Conservation (phyloP, 176 grass and related monocot species). For the Metroxylon sagu region DNA sequence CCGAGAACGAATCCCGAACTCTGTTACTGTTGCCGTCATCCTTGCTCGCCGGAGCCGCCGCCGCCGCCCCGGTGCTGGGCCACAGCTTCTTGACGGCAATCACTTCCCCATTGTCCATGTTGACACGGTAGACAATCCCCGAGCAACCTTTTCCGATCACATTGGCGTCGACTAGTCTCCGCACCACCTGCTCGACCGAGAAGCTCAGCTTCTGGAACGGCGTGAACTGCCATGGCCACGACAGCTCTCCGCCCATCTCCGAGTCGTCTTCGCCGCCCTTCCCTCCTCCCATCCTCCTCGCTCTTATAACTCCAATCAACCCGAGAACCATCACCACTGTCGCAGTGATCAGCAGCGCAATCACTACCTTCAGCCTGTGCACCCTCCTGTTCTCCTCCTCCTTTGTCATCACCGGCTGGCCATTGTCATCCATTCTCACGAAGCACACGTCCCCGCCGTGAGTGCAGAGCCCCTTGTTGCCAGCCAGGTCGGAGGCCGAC, state of each 20-base stretch:
- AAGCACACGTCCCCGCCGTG: slow-evolving; percentile 88
- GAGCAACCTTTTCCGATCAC: slow-evolving; percentile 91
- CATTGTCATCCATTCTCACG: slow-evolving; percentile 39
- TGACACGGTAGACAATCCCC: slow-evolving; percentile 83
- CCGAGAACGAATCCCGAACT: slow-evolving; percentile 82
- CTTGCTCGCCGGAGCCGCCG: slow-evolving; percentile 9
- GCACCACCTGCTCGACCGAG: slow-evolving; percentile 77
- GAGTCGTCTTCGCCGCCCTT: slow-evolving; percentile 32
- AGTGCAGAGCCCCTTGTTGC: slow-evolving; percentile 75
- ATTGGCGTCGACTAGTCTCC: slow-evolving; percentile 71
- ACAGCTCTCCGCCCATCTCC: slow-evolving; percentile 39
- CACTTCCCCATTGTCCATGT: slow-evolving; percentile 71
- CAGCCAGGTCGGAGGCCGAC: slow-evolving; percentile 50
- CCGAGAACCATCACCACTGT: slow-evolving; percentile 88
- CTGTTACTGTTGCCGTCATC: slow-evolving; percentile 27
- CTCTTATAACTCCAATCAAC: slow-evolving; percentile 58
- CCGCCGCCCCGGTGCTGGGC: slow-evolving; percentile 22
- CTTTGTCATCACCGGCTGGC: slow-evolving; percentile 24
- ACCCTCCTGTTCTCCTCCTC: slow-evolving; percentile 39
- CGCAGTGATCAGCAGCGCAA: slow-evolving; percentile 66
- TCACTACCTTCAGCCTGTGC: slow-evolving; percentile 65
- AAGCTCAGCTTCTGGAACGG: slow-evolving; percentile 97
- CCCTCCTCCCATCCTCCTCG: slow-evolving; percentile 30
- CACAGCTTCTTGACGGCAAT: slow-evolving; percentile 98
- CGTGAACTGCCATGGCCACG: slow-evolving; percentile 98